Percentiles rank a stretch among this genome's conserved stretches.
These are phyloP conservation scores for Trichosporon asahii DNA, from an alignment of 1,284 basidiomycete genomes.

Conservation along the genomic window DNA sequence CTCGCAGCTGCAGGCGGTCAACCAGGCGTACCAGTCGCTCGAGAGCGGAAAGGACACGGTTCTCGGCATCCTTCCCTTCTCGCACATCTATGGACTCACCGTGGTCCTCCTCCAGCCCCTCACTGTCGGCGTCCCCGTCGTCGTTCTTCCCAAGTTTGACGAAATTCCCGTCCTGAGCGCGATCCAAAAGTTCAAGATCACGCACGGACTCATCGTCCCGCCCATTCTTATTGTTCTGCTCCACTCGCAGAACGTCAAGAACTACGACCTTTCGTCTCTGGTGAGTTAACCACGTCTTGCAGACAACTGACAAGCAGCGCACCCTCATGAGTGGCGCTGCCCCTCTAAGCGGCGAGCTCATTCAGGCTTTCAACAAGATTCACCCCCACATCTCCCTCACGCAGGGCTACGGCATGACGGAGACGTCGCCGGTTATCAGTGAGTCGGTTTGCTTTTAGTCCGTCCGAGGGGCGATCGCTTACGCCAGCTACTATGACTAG, in stretches of 20 bases:
- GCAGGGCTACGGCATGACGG: conserved; percentile 55
- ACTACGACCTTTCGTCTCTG: conserved; percentile 61
- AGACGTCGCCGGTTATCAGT: conserved; percentile 50
- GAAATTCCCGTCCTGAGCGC: conserved; percentile 59
- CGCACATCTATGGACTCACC: conserved; percentile 26
- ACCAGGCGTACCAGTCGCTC: conserved; percentile 10
- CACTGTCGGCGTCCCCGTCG: conserved; percentile 59
- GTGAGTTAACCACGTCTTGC: neutral
- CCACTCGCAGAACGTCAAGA: conserved; percentile 59
- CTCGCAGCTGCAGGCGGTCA: conserved; percentile 29
- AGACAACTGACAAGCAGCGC: conserved; percentile 56
- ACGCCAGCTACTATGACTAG: conserved; percentile 6
- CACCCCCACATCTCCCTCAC: conserved; percentile 32
- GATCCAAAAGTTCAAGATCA: conserved; percentile 69
- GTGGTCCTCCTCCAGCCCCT: conserved; percentile 62
- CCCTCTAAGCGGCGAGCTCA: conserved; percentile 60
- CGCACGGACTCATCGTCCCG: conserved; percentile 68
- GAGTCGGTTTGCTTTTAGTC: conserved; percentile 15
- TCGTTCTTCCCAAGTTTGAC: conserved; percentile 66
- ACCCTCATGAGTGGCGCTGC: conserved; percentile 76
- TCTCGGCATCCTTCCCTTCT: conserved; percentile 19
- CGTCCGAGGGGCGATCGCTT: neutral
- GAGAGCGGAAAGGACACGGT: conserved; percentile 16
- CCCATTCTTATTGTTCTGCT: conserved; percentile 66
- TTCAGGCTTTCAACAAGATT: conserved; percentile 28